Evolutionary conservation across 2,329 filamentous ascomycete genomes (phyloP).

Genomic region (Lojkania enalia): DNA sequence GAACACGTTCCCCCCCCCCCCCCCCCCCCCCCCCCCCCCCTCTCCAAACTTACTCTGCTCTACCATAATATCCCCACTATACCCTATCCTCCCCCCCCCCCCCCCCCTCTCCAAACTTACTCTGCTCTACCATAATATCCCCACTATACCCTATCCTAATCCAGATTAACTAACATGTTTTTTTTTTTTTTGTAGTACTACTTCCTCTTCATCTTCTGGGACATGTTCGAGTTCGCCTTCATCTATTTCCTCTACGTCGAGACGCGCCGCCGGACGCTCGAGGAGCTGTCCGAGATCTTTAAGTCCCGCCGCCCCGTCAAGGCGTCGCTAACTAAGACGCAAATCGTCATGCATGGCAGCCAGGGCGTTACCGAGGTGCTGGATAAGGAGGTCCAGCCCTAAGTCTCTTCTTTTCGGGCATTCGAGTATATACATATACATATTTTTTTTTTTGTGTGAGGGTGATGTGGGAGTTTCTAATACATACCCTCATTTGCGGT

Average conservation of each 20-base stretch:
- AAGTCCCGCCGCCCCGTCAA: slow-evolving; percentile 46
- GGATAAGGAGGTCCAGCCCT: slow-evolving; percentile 36
- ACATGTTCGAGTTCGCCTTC: slow-evolving; percentile 47
- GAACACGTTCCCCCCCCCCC: slow-evolving; percentile 29
- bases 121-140: too few relatives aligned
- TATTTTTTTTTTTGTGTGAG: too few relatives aligned
- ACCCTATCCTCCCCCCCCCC: too few relatives aligned
- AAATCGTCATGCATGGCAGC: slow-evolving; percentile 34
- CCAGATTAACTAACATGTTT: slow-evolving; percentile 24
- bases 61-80: too few relatives aligned
- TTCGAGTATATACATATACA: too few relatives aligned
- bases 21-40: neutral
- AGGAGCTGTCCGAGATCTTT: slow-evolving; percentile 52
- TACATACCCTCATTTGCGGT: too few relatives aligned
- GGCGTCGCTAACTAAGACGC: slow-evolving; percentile 33
- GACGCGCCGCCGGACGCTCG: slow-evolving; percentile 47
- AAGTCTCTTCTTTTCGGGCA: too few relatives aligned
- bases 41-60: neutral
- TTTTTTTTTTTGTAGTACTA: slow-evolving; percentile 33
- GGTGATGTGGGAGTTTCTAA: too few relatives aligned
- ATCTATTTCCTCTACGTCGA: slow-evolving; percentile 45
- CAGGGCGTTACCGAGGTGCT: slow-evolving; percentile 38
- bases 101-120: too few relatives aligned
- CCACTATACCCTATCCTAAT: too few relatives aligned
- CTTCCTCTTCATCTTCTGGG: slow-evolving; percentile 48